Conservation (phyloP, 75 land plant genomes). For the Cupressus sempervirens region DNA sequence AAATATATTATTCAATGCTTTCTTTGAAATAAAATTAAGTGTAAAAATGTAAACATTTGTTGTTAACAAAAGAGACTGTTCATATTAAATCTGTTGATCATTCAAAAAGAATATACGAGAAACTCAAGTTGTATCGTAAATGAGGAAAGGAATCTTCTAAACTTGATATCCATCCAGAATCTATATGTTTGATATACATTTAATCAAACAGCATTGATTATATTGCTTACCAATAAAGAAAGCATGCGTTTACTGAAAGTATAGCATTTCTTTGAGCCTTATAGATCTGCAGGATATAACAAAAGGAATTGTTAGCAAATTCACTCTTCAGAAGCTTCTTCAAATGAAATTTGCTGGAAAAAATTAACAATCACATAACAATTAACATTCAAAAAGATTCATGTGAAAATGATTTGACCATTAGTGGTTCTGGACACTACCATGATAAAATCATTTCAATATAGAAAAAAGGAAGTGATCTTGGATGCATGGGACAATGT, state of each 20-base stretch:
- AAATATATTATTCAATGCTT: neutral
- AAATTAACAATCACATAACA: neutral
- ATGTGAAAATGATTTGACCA: neutral
- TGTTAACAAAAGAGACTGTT: neutral
- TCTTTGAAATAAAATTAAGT: neutral
- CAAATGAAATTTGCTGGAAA: neutral
- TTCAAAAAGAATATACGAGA: neutral
- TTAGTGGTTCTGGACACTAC: neutral
- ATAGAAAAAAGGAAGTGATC: neutral
- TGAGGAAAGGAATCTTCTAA: neutral
- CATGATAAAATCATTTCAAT: neutral
- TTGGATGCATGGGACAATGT: neutral
- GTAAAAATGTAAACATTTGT: neutral
- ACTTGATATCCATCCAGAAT: neutral
- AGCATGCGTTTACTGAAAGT: slow-evolving; percentile 9
- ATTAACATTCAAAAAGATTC: neutral
- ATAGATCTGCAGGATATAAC: slow-evolving; percentile 8
- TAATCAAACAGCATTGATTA: neutral
- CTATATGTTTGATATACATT: neutral
- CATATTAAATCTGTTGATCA: neutral
- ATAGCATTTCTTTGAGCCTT: slow-evolving; percentile 12
- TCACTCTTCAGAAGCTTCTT: neutral
- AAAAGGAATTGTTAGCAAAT: neutral
- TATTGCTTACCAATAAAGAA: slow-evolving; percentile 8
- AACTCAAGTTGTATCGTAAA: neutral